These are phyloP conservation scores for Annulohypoxylon bovei DNA, from an alignment of 495 filamentous ascomycete species.

Conservation along the genomic window DNA sequence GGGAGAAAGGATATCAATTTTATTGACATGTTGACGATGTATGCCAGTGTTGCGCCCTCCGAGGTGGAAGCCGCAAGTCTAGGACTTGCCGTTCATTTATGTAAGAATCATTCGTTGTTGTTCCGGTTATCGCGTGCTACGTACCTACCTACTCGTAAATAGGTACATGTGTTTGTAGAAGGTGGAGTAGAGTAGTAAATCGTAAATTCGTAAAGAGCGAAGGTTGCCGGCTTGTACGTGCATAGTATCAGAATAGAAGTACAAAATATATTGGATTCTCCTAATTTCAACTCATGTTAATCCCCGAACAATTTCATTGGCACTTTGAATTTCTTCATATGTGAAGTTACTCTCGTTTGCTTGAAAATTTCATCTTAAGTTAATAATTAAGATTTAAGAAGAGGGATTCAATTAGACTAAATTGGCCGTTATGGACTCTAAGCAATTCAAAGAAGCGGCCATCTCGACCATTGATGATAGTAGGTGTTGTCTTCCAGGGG, in stretches of 20 bases:
- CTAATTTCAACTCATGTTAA: not conserved
- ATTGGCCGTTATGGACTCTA: constrained; percentile 73
- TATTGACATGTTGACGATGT: constrained; percentile 20
- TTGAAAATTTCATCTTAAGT: not conserved
- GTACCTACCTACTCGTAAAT: not conserved
- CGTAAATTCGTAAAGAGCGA: not conserved
- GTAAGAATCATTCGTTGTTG: not conserved
- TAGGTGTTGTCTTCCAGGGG: constrained; percentile 51
- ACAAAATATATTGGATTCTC: not conserved
- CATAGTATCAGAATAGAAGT: constrained; percentile 2
- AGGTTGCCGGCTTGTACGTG: not conserved
- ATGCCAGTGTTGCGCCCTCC: constrained; percentile 25
- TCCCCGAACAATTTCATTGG: not conserved
- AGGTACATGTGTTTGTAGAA: not conserved
- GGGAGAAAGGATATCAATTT: not conserved
- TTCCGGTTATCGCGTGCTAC: not conserved
- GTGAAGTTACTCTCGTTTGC: not conserved
- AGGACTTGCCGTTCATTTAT: constrained; percentile 1
- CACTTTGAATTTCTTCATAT: not conserved
- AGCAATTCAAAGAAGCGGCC: constrained; percentile 83
- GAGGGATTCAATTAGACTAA: not conserved
- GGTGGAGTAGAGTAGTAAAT: constrained; percentile 16
- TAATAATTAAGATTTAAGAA: not conserved
- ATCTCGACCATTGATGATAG: constrained; percentile 86
- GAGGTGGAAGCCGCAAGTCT: not conserved